Evolutionary conservation across 768 basidiomycete species (phyloP).

Genomic region (Gyrodon lividus): DNA sequence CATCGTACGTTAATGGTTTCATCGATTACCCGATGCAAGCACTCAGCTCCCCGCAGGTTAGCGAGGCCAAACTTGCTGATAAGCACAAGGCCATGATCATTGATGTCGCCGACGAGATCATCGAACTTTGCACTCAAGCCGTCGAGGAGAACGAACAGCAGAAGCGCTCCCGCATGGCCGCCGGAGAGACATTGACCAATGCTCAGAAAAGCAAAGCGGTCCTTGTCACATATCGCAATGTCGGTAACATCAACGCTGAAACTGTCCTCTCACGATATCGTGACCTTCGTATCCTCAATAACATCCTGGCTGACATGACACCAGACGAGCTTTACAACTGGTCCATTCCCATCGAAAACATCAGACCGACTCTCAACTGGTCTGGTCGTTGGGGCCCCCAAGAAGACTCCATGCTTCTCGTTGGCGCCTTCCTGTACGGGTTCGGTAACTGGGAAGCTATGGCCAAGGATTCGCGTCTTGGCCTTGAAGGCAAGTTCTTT

Average conservation of each 20-base stretch:
- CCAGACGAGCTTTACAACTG: conserved; percentile 74
- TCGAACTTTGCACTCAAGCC: conserved; percentile 78
- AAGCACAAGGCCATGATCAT: conserved; percentile 94
- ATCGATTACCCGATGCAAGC: not conserved
- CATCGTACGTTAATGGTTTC: conserved; percentile 61
- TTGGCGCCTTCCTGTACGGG: conserved; percentile 90
- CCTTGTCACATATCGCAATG: conserved; percentile 84
- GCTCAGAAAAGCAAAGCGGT: conserved; percentile 98
- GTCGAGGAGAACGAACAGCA: conserved; percentile 83
- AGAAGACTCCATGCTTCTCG: conserved; percentile 92
- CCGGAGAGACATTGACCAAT: conserved; percentile 87
- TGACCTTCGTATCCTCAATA: conserved; percentile 85
- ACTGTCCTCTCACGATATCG: conserved; percentile 88
- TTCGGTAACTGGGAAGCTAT: conserved; percentile 98
- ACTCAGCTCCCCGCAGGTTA: conserved; percentile 52
- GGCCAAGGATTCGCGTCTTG: conserved; percentile 81
- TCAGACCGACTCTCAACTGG: conserved; percentile 95
- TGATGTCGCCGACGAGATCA: conserved; percentile 90
- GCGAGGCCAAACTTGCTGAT: conserved; percentile 85
- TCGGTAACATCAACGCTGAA: conserved; percentile 95
- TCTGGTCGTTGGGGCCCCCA: conserved; percentile 90
- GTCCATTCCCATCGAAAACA: conserved; percentile 87
- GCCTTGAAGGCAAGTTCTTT: conserved; percentile 92
- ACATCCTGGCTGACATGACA: conserved; percentile 65
- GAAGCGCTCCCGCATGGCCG: conserved; percentile 70